Evolutionary conservation across 1,284 basidiomycete genomes (phyloP), one percentile per base, ranked within the genome.

Genomic region (Puccinia coronata): DNA sequence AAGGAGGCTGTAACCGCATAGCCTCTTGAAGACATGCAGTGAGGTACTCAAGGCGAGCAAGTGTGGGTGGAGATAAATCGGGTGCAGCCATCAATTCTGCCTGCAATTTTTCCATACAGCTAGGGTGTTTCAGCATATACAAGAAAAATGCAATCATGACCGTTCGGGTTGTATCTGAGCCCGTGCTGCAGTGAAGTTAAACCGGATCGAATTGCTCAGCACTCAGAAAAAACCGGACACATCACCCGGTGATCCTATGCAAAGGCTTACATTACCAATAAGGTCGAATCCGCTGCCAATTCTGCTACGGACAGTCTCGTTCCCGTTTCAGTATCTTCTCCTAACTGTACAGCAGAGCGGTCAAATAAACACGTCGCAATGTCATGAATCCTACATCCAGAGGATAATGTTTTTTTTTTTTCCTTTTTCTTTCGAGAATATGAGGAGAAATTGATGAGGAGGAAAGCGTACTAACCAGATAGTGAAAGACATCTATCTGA

Each of bases 11-110:
- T 1, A 86, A 84, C 16, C 85, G 84, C 2, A 86, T 80, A 0
- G 83, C 82, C 77, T 86, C 85, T 81, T 86, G 86, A 80, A 86
- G 82, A 74, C 85, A 86, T 6, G 84, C 85, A 82, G 84, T 83
- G 2, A 85, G 74, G 34, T 84, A 85, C 31, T 82, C 82, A 6
- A 85, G 74, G 67, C 82, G 82, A 2, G 85, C 84, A 34, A 83
- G 71, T 18, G 79, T 65, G 12, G 85, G 82, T 23, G 76, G 73
- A 14, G 84, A 84, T 34, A 82, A 75, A 18, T 83, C 83, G 31
- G 83, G 74, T 57, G 85, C 85, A 25, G 82, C 80, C 53, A 83
- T 82, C 76, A 85, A 82, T 77, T 85, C 85, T 51, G 70, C 36
- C 28, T 84, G 84, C 43, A 86, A 71, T 41, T 82, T 83, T 23